Base-by-base conservation (phyloP, 345 rosid genomes). In the Orychophragmus violaceus region DNA sequence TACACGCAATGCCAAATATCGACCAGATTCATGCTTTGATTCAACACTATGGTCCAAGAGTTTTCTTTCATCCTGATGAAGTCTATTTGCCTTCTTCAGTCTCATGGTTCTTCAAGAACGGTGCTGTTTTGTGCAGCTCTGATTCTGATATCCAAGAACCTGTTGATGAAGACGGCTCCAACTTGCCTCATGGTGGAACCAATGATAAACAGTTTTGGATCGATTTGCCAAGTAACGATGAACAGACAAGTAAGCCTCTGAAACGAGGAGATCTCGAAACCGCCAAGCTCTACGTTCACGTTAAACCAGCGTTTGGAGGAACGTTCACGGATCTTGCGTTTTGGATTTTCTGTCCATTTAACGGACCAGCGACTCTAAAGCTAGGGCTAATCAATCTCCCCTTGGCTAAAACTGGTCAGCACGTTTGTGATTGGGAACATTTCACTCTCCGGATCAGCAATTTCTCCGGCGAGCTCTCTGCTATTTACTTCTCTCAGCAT, bases 391-490 rank as follows among this genome's bases (percentile, higher is more conserved):
- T 81, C 57, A 83, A 61, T 33, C 3, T 83, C 51, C 6, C 84
- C 14, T 73, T 92, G 13, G 65, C 81, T 74, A 81, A 75, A 70
- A 80, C 82, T 9, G 96, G 96, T 11, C 91, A 87, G 77, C 96
- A 87, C 61, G 85, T 89, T 8, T 84, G 95, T 18, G 96, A 92
- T 32, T 89, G 91, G 96, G 98, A 92, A 67, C 96, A 92, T 72
- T 84, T 84, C 69, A 92, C 98, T 55, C 83, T 92, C 57, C 80
- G 98, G 0, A 70, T 87, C 42, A 71, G 93, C 77, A 92, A 92
- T 82, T 89, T 92, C 59, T 82, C 82, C 1, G 95, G 93, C 50
- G 87, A 86, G 67, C 86, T 89, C 1, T 75, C 82, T 77, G 71
- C 83, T 25, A 29, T 91, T 46, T 91, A 89, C 81, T 89, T 85